Conservation (phyloP, 2,329 filamentous ascomycete genomes). For the Mycocentrospora acerina region DNA sequence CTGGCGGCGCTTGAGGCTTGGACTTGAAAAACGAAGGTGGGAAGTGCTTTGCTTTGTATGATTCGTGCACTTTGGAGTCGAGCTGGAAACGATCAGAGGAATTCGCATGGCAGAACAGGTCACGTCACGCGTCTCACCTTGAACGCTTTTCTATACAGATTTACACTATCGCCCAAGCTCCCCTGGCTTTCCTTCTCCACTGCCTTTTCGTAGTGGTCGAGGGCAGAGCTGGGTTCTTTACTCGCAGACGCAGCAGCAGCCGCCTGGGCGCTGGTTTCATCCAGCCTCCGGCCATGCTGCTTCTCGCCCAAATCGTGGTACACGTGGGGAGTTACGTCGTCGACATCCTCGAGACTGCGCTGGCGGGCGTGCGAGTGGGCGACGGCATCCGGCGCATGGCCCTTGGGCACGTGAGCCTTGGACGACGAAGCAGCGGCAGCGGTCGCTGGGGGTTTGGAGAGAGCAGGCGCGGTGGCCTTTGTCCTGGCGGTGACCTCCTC, state of each 20-base stretch:
- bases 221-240: slow-evolving; percentile 68
- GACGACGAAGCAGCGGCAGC: slow-evolving; percentile 18
- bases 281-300: slow-evolving; percentile 46
- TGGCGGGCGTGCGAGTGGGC: slow-evolving; percentile 28
- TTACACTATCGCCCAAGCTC: slow-evolving; percentile 83
- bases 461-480: slow-evolving; percentile 30
- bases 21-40: slow-evolving; percentile 58
- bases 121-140: slow-evolving; percentile 56
- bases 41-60: slow-evolving; percentile 90
- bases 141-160: slow-evolving; percentile 87
- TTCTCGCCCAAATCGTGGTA: slow-evolving; percentile 52
- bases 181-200: slow-evolving; percentile 86
- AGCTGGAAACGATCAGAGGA: slow-evolving; percentile 55
- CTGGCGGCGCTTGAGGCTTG: slow-evolving; percentile 16
- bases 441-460: slow-evolving; percentile 14
- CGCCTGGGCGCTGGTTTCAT: slow-evolving; percentile 43
- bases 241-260: slow-evolving; percentile 30
- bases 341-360: slow-evolving; percentile 36
- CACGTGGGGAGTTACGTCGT: slow-evolving; percentile 44
- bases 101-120: no score
- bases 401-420: slow-evolving; percentile 20
- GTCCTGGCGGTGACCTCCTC: slow-evolving; percentile 69
- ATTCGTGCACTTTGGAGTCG: slow-evolving; percentile 79
- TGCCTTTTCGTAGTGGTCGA: slow-evolving; percentile 91
- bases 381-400: slow-evolving; percentile 24